Percentiles rank a stretch among this genome's conserved stretches.
Conservation (phyloP, 2,329 filamentous ascomycete species). For the Colletotrichum aenigma region DNA sequence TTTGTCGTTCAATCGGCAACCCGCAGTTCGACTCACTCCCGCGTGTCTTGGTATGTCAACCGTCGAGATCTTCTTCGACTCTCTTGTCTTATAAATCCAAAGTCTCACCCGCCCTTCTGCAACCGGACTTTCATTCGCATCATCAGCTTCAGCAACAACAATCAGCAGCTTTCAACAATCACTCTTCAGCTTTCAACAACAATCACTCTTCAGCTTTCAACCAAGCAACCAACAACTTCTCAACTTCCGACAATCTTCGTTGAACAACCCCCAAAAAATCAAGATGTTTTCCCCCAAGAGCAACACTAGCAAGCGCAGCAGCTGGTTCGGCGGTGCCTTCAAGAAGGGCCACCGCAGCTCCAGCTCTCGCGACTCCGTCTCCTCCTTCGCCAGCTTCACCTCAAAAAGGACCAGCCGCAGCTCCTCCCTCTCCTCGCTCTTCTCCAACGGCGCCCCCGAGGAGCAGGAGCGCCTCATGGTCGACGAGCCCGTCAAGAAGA, state of each 20-base stretch:
- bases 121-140: background rate
- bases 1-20: background rate
- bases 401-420: background rate
- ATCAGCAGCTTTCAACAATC: background rate
- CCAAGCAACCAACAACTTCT: background rate
- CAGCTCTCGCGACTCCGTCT: background rate
- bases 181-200: too few species aligned
- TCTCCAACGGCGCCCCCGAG: background rate
- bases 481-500: background rate
- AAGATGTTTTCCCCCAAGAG: constrained; percentile 10
- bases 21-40: background rate
- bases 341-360: constrained; percentile 7
- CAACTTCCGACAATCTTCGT: background rate
- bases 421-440: background rate
- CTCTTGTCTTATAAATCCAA: constrained; percentile 7
- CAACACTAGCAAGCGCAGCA: background rate
- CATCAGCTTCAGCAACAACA: background rate
- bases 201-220: too few species aligned
- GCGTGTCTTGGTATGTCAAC: background rate
- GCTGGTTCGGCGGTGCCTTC: constrained; percentile 7
- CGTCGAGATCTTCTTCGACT: background rate
- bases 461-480: constrained; percentile 12
- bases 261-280: constrained; percentile 1
- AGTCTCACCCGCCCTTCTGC: background rate
- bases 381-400: background rate